A percentile compares a stretch with the other conserved stretches of the same genome.
Evolutionary conservation across 257 asterid species (phyloP).

Genomic region (Ehretia macrophylla): DNA sequence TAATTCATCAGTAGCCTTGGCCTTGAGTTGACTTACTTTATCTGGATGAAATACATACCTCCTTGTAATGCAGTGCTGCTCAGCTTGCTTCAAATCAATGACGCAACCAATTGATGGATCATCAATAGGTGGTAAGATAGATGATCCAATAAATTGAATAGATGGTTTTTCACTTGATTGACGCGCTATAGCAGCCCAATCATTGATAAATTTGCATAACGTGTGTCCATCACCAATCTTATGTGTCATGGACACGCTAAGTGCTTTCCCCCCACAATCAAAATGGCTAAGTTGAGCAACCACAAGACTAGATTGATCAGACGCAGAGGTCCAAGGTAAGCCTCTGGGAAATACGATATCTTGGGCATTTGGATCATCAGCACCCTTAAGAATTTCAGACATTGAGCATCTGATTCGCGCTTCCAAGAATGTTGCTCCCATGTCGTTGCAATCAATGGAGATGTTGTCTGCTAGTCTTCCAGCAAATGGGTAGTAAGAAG

Average conservation of each 20-base stretch:
- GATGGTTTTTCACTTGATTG: not conserved
- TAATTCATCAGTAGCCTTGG: not conserved
- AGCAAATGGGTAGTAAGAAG: slow-evolving; percentile 16
- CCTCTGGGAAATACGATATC: slow-evolving; percentile 8
- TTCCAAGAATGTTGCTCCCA: slow-evolving; percentile 7
- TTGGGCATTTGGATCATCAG: not conserved
- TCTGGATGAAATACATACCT: not conserved
- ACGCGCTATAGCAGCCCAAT: slow-evolving; percentile 13
- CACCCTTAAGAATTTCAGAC: slow-evolving; percentile 7
- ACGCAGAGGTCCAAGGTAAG: slow-evolving; percentile 1
- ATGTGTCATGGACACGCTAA: slow-evolving; percentile 3
- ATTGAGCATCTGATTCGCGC: not conserved
- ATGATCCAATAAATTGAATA: slow-evolving; percentile 1
- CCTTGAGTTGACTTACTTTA: slow-evolving; percentile 6
- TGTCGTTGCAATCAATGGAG: slow-evolving; percentile 10
- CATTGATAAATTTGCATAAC: not conserved
- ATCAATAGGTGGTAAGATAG: slow-evolving; percentile 1
- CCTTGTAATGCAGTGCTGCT: not conserved
- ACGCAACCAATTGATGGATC: not conserved
- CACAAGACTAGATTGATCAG: not conserved
- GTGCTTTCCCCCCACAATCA: slow-evolving; percentile 11
- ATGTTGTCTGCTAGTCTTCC: slow-evolving; percentile 1
- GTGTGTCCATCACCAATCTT: slow-evolving; percentile 14
- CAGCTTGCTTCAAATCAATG: not conserved
- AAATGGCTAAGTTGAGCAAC: slow-evolving; percentile 13